Evolutionary conservation across 2,329 filamentous ascomycete genomes (phyloP).

Genomic region (Lachnellula subtilissima): DNA sequence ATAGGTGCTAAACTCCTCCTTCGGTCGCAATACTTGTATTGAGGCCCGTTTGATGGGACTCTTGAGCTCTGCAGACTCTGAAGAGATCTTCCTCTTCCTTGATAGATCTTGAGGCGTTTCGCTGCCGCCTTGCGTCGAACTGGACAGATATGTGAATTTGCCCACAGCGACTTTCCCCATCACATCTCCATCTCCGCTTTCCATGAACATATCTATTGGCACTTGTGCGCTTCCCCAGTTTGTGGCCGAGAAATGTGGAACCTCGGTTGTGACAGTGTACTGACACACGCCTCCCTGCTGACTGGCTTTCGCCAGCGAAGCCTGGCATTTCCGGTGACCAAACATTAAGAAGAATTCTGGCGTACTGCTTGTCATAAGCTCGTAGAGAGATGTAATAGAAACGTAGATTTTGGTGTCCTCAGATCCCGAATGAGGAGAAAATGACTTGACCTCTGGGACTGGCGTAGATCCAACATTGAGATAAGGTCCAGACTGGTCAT

Average conservation of each 20-base stretch:
- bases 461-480: constrained; percentile 57
- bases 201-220: constrained; percentile 55
- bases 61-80: constrained; percentile 42
- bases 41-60: constrained; percentile 44
- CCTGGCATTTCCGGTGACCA: constrained; percentile 68
- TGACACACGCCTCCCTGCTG: constrained; percentile 58
- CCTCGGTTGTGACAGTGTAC: constrained; percentile 68
- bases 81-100: constrained; percentile 53
- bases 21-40: constrained; percentile 42
- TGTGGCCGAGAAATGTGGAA: constrained; percentile 59
- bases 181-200: constrained; percentile 49
- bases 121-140: constrained; percentile 31
- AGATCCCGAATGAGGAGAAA: constrained; percentile 62
- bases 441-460: constrained; percentile 62
- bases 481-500: constrained; percentile 62
- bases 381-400: constrained; percentile 70
- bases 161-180: constrained; percentile 52
- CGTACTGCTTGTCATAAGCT: constrained; percentile 57
- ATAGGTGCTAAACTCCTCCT: constrained; percentile 50
- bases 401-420: constrained; percentile 68
- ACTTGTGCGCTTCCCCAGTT: constrained; percentile 51
- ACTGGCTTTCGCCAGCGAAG: constrained; percentile 57
- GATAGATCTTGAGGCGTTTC: constrained; percentile 36
- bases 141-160: constrained; percentile 55
- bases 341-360: constrained; percentile 66